Conservation (phyloP, 2,329 filamentous ascomycete species). For the Helotiales sp. region DNA sequence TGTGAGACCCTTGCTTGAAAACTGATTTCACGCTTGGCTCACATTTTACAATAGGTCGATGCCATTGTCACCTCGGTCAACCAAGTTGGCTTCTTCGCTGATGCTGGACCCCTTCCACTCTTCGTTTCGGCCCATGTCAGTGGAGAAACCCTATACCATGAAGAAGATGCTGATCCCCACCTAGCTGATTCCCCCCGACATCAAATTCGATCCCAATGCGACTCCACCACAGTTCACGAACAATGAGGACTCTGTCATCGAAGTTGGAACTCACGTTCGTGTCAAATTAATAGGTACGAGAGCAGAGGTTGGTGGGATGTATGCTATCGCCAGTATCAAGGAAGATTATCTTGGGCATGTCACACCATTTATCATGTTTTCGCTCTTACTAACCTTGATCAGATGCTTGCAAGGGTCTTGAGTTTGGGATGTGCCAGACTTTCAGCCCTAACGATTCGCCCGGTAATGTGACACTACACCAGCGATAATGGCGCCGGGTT, state of each 20-base stretch:
- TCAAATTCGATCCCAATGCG: constrained; percentile 93
- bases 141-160: not conserved
- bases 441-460: too few relatives aligned
- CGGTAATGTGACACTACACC: too few relatives aligned
- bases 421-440: constrained; percentile 1
- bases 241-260: constrained; percentile 89
- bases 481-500: not conserved
- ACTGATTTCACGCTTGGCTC: constrained; percentile 16
- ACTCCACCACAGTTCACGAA: constrained; percentile 97
- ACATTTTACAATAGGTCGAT: constrained; percentile 67
- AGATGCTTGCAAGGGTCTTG: constrained; percentile 31
- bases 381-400: constrained; percentile 1
- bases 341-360: constrained; percentile 71
- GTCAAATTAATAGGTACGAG: constrained; percentile 93
- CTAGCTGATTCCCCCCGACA: constrained; percentile 85
- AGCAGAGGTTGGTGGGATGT: constrained; percentile 92
- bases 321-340: constrained; percentile 96
- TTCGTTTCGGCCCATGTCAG: constrained; percentile 62
- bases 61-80: constrained; percentile 91
- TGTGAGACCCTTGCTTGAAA: constrained; percentile 52
- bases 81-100: constrained; percentile 85
- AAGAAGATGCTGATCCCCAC: constrained; percentile 4
- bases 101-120: constrained; percentile 74
- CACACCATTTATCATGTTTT: not conserved
- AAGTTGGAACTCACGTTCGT: constrained; percentile 89